Percentiles rank a stretch among this genome's conserved stretches.
phyloP scores from a whole-genome alignment of 2,329 filamentous ascomycete genomes.

The Arthrobotrys iridis region DNA sequence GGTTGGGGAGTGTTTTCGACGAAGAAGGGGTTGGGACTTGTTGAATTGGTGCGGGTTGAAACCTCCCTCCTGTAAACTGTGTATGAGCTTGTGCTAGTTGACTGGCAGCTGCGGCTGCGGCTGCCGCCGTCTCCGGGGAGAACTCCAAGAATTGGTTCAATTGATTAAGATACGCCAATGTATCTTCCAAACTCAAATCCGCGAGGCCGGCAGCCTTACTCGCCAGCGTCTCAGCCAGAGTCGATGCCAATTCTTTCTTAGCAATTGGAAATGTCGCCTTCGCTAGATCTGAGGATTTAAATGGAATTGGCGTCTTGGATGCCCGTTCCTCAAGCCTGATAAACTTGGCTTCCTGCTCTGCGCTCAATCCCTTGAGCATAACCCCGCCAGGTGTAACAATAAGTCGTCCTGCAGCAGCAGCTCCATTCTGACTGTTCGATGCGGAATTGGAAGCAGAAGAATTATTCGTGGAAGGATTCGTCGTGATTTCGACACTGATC shows the following conservation, averaged over 20 bases:
- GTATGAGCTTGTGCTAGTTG: slow-evolving; percentile 43
- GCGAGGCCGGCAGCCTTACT: slow-evolving; percentile 46
- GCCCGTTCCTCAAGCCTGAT: slow-evolving; percentile 72
- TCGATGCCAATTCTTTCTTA: slow-evolving; percentile 46
- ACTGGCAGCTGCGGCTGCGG: slow-evolving; percentile 39
- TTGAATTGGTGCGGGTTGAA: slow-evolving; percentile 34
- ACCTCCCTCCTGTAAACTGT: slow-evolving; percentile 27
- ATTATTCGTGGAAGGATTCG: slow-evolving; percentile 9
- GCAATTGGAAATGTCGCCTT: slow-evolving; percentile 27
- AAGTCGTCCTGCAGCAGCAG: slow-evolving; percentile 65
- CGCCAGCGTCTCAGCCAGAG: slow-evolving; percentile 33
- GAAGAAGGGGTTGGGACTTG: slow-evolving; percentile 12
- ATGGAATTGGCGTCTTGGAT: slow-evolving; percentile 29
- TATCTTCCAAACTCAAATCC: slow-evolving; percentile 49
- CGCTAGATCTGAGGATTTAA: slow-evolving; percentile 35
- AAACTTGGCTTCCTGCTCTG: slow-evolving; percentile 76
- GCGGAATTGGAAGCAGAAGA: neutral
- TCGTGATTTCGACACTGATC: slow-evolving; percentile 44
- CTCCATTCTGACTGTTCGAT: neutral
- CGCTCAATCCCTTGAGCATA: slow-evolving; percentile 76
- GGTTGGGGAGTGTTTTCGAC: neutral
- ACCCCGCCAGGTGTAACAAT: slow-evolving; percentile 80
- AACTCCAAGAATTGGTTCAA: slow-evolving; percentile 52
- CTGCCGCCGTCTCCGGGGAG: slow-evolving; percentile 41
- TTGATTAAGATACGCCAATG: slow-evolving; percentile 47